phyloP scores from a whole-genome alignment of 2,329 filamentous ascomycete genomes.

The Colletotrichum cordylinicola region DNA sequence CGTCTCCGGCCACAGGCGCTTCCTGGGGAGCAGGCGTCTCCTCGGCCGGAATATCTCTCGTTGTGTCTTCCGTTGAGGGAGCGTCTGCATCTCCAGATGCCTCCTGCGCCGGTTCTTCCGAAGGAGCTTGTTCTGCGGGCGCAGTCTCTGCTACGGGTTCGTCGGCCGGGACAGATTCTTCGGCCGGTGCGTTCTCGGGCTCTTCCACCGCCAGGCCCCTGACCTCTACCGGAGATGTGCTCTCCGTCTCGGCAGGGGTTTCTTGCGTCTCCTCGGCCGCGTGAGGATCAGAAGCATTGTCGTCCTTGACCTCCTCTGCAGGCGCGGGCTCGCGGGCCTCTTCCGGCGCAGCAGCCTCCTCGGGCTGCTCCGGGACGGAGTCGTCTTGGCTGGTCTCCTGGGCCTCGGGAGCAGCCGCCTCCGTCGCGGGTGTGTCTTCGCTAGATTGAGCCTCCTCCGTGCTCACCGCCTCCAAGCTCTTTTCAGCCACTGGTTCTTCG shows the following conservation, averaged over 20 bases:
- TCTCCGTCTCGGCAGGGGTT: neutral
- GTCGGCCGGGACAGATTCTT: neutral
- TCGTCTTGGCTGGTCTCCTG: neutral
- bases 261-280: neutral
- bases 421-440: neutral
- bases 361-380: neutral
- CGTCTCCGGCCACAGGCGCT: neutral
- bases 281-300: neutral
- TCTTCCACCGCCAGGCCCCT: neutral
- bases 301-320: neutral
- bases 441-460: neutral
- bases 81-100: neutral
- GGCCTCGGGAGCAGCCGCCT: neutral
- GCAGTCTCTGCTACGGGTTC: neutral
- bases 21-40: neutral
- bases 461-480: constrained; percentile 1
- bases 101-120: neutral
- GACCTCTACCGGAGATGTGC: neutral
- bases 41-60: neutral
- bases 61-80: neutral
- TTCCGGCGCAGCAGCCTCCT: neutral
- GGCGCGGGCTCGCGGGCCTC: neutral
- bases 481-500: constrained; percentile 20
- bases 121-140: neutral
- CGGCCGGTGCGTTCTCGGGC: neutral